These are phyloP conservation scores for Aspergillus ellipticus DNA, from an alignment of 495 filamentous ascomycete species.

Conservation along the genomic window DNA sequence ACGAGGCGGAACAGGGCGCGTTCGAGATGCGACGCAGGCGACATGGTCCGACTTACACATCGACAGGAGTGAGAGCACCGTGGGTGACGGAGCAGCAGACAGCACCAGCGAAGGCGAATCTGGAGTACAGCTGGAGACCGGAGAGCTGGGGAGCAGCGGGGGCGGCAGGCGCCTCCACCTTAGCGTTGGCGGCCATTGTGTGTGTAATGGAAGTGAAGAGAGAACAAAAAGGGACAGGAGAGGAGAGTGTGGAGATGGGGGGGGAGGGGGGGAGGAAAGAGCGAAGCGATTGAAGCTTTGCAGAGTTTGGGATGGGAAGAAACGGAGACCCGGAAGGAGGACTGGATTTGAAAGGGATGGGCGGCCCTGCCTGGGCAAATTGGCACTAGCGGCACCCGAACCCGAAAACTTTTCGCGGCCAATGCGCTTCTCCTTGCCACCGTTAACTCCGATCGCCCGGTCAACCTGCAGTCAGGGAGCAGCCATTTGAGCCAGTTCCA, in stretches of 20 bases:
- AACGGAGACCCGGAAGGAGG: conserved; percentile 23
- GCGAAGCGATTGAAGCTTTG: conserved; percentile 25
- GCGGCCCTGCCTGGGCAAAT: conserved; percentile 1
- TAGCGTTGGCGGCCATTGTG: conserved; percentile 45
- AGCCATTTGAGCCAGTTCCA: not conserved
- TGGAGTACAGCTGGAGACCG: conserved; percentile 62
- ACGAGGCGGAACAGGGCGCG: conserved; percentile 12
- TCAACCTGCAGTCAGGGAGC: conserved; percentile 18
- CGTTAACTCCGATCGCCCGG: conserved; percentile 29
- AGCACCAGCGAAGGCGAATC: conserved; percentile 90
- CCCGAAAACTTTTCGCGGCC: conserved; percentile 43
- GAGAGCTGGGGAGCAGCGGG: conserved; percentile 43
- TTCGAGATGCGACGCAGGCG: conserved; percentile 1
- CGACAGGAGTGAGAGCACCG: conserved; percentile 86
- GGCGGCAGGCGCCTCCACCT: conserved; percentile 32
- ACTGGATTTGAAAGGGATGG: conserved; percentile 37
- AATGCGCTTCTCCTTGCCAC: conserved; percentile 27
- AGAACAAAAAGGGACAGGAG: conserved; percentile 14
- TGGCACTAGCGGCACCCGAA: conserved; percentile 15
- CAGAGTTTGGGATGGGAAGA: conserved; percentile 21
- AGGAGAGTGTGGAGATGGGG: conserved; percentile 18
- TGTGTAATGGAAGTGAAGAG: conserved; percentile 12
- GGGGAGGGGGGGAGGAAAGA: conserved; percentile 12
- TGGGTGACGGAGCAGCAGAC: conserved; percentile 94
- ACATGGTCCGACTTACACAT: conserved; percentile 72